Evolutionary conservation across 352 stramenopile species (phyloP).

Genomic region (Globisporangium rhizosaccharum): DNA sequence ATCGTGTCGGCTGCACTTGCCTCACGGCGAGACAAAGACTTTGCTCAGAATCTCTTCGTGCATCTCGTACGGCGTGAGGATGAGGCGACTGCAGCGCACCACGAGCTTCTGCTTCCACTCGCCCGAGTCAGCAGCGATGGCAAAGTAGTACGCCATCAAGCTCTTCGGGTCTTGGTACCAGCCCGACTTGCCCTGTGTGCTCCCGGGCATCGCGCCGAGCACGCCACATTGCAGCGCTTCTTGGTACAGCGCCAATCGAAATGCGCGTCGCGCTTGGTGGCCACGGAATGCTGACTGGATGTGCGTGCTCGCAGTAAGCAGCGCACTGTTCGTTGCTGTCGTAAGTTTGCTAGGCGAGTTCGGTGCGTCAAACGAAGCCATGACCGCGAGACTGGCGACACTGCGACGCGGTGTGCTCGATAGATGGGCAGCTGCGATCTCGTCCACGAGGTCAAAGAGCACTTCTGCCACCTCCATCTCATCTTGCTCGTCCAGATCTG

Average conservation of each 20-base stretch:
- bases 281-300: constrained; percentile 61
- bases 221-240: constrained; percentile 58
- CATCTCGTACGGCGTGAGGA: constrained; percentile 71
- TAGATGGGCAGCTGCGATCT: constrained; percentile 15
- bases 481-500: constrained; percentile 16
- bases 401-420: not conserved
- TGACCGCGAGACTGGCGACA: not conserved
- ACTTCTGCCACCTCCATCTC: constrained; percentile 40
- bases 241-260: constrained; percentile 59
- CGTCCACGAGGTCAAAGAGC: constrained; percentile 37
- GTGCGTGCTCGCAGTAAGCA: constrained; percentile 18
- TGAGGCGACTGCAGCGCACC: constrained; percentile 44
- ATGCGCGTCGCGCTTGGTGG: constrained; percentile 38
- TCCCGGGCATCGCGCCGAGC: constrained; percentile 67
- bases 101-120: constrained; percentile 64
- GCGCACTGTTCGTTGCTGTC: not conserved
- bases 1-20: too few species aligned
- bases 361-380: not conserved
- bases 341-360: not conserved
- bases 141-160: constrained; percentile 74
- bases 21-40: constrained; percentile 7
- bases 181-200: constrained; percentile 47
- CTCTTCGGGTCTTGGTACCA: constrained; percentile 80
- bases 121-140: constrained; percentile 35
- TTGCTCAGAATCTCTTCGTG: constrained; percentile 42